Base-by-base conservation (phyloP, 495 filamentous ascomycete genomes). In the Physcia stellaris region DNA sequence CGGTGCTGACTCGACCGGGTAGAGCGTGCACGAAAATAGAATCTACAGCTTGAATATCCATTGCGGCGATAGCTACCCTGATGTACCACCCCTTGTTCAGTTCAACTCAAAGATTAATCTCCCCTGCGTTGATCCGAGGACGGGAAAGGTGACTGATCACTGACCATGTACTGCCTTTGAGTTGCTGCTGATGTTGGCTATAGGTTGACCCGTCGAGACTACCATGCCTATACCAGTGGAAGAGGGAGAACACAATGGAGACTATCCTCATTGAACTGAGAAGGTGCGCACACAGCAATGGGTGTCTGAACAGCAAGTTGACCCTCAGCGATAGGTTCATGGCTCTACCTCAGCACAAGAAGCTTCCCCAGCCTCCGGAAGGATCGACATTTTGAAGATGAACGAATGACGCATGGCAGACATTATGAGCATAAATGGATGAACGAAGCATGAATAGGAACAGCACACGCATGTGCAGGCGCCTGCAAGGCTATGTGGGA, bases 21-120 rank as follows among this genome's bases (percentile, higher is more conserved):
- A 98, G 92, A 88, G 84, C 51, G 79, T 80, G 35, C 90, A 96
- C 53, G 92, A 98, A 66, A 96, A 96, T 60, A 80, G 90, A 42
- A 98, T 98, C 61, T 98, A 98, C 68, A 88, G 81, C 52, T 70
- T 96, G 40, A 93, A 94, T 58, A 94, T 98, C 58, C 84, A 96
- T 66, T 98, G 90, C 59, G 87, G 88, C 38, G 65, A 77, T 28
- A 65, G 83, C 42, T 98, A 98, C 55, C 90, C 90, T 5, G 85
- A 90, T 53, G 64, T 71, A 40, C 92, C 90, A 26, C 90, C 90
- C 0, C 76, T 75, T 12, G 80, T 98, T 46, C 75, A 86, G 52
- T 96, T 98, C 52, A 75, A 86, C 41, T 93, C 82, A 41, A 80
- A 81, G 53, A 80, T 98, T 61, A 98, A 98, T 60, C 75, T 96